Evolutionary conservation across 208 protist species (phyloP), one percentile per base, ranked within the genome.

Genomic region (Blechomonas ayalai): DNA sequence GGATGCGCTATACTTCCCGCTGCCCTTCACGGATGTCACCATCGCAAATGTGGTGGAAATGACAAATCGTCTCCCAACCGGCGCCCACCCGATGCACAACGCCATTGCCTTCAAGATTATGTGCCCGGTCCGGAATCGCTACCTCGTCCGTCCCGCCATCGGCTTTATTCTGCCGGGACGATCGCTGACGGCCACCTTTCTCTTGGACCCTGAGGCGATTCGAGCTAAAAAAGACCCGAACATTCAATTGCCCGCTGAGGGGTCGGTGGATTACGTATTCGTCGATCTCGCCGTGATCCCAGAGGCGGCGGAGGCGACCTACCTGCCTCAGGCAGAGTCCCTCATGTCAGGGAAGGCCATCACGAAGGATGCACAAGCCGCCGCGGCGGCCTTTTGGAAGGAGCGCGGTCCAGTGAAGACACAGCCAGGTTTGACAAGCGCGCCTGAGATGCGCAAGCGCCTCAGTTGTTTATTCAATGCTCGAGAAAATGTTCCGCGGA

Each of bases 41-140:
- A 84, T 90, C 46, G 84, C 89, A 49, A 89, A 92, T 53, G 54
- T 90, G 16, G 67, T 88, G 28, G 45, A 89, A 40, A 34, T 90
- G 12, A 72, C 55, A 29, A 92, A 84, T 60, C 34, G 46, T 12
- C 62, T 84, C 20, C 60, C 32, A 6, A 22, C 52, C 15, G 61
- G 42, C 12, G 42, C 28, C 20, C 39, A 73, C 31, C 46, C 49
- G 1, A 60, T 61, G 34, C 65, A 76, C 22, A 81, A 91, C 46
- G 63, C 77, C 25, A 53, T 92, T 18, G 55, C 67, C 12, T 92
- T 88, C 45, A 89, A 90, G 57, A 69, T 82, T 19, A 59, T 90
- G 8, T 80, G 77, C 40, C 52, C 57, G 22, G 69, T 85, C 27
- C 76, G 71, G 32, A 40, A 75, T 46, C 67, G 78, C 52, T 92